phyloP scores from a whole-genome alignment of 2,329 filamentous ascomycete genomes.

The Pseudocercospora fijiensis region DNA sequence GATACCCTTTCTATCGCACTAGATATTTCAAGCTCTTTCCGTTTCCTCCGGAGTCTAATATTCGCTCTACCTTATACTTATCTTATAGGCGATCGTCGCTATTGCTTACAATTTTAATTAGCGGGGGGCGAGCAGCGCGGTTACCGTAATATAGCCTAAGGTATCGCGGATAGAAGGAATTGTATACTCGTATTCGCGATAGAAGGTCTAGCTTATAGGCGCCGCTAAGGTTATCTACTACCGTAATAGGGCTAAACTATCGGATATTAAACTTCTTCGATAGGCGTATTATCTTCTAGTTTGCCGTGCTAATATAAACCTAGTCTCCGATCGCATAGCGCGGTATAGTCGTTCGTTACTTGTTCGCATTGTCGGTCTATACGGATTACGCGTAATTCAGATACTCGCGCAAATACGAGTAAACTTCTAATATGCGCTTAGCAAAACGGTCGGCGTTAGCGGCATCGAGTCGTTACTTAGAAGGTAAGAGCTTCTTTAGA shows the following conservation, averaged over 20 bases:
- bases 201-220: not conserved
- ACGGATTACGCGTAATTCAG: not conserved
- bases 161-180: not conserved
- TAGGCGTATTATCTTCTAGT: not conserved
- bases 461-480: not conserved
- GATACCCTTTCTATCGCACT: not conserved
- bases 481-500: not conserved
- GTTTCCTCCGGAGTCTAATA: not conserved
- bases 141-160: not conserved
- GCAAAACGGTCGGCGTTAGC: no score
- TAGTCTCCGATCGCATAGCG: not conserved
- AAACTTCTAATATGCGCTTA: no score
- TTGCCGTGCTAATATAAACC: not conserved
- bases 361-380: not conserved
- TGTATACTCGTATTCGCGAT: not conserved
- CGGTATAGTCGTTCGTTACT: no score
- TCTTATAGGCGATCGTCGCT: not conserved
- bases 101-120: not conserved
- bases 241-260: not conserved
- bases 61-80: not conserved
- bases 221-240: not conserved
- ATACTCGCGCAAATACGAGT: not conserved
- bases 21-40: not conserved
- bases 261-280: not conserved
- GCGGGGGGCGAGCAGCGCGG: not conserved